Percentiles rank a stretch among this genome's conserved stretches.
phyloP scores from a whole-genome alignment of 78 protist genomes.

The Creolimax fragrantissima region DNA sequence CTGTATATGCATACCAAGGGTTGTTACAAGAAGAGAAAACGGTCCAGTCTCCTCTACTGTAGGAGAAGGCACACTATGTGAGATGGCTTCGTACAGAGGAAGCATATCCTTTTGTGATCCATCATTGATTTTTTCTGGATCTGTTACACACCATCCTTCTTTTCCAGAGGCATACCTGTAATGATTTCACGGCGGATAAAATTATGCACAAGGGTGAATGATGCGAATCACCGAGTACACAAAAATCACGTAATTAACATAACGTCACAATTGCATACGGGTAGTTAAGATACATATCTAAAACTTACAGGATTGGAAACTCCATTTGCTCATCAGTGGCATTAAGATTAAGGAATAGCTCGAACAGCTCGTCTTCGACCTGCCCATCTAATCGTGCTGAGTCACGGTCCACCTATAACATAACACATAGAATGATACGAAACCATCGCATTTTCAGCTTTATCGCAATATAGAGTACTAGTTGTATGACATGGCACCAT shows the following conservation, averaged over 20 bases:
- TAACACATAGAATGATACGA: too few species aligned
- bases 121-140: constrained; percentile 10
- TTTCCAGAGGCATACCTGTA: constrained; percentile 57
- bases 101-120: constrained; percentile 31
- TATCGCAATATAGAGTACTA: too few species aligned
- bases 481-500: too few species aligned
- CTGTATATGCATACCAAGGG: background rate
- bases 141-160: constrained; percentile 53
- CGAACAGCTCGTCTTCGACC: constrained; percentile 66
- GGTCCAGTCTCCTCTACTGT: background rate
- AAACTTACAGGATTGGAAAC: constrained; percentile 58
- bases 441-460: too few species aligned
- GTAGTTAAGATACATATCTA: too few species aligned
- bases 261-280: too few species aligned
- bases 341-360: constrained; percentile 60
- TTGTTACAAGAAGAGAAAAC: background rate
- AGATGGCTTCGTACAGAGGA: constrained; percentile 68
- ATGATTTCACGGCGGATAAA: too few species aligned
- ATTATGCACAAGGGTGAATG: too few species aligned
- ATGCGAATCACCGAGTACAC: too few species aligned
- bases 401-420: constrained; percentile 55
- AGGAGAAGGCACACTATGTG: constrained; percentile 43
- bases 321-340: constrained; percentile 76
- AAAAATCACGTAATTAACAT: too few species aligned
- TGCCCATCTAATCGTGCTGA: constrained; percentile 49